Base-by-base conservation (phyloP, 352 stramenopile species). In the Phytophthora hibernalis region DNA sequence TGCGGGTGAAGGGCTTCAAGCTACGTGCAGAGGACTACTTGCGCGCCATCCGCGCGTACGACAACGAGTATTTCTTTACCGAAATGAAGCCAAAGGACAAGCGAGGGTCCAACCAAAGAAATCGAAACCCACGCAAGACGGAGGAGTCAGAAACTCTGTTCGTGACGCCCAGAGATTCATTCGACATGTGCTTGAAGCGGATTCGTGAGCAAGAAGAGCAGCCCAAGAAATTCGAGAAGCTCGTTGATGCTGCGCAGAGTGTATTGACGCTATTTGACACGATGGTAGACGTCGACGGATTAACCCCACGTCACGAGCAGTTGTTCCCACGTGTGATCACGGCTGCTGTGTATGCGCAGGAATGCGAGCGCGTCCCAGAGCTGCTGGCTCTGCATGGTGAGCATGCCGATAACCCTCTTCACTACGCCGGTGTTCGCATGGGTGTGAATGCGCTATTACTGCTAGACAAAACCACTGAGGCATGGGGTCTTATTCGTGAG, bases 1-100 rank as follows among this genome's bases (percentile, higher is more conserved):
- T 90, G 81, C 84, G 85, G 52, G 53, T 90, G 40, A 90, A 92
- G 40, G 81, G 83, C 11, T 90, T 83, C 59, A 87, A 85, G 45
- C 42, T 90, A 42, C 81, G 83, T 47, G 55, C 60, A 2, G 65
- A 73, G 0, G 81, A 90, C 60, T 90, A 89, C 59, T 35, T 83
- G 43, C 70, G 73, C 30, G 81, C 79, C 18, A 81, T 88, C 40
- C 68, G 72, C 21, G 52, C 80, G 21, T 81, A 85, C 31, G 83
- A 92, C 51, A 54, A 67, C 20, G 44, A 65, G 7, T 90, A 89
- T 45, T 89, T 75, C 49, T 26, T 80, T 33, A 72, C 24, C 5
- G 58, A 76, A 40, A 33, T 48, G 22, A 44, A 60, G 16, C 11
- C 43, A 12, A 72, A 53, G 20, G 28, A 61, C 48, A 65, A 56